Conservation (phyloP, 2,329 filamentous ascomycete genomes). For the Annulohypoxylon truncatum region DNA sequence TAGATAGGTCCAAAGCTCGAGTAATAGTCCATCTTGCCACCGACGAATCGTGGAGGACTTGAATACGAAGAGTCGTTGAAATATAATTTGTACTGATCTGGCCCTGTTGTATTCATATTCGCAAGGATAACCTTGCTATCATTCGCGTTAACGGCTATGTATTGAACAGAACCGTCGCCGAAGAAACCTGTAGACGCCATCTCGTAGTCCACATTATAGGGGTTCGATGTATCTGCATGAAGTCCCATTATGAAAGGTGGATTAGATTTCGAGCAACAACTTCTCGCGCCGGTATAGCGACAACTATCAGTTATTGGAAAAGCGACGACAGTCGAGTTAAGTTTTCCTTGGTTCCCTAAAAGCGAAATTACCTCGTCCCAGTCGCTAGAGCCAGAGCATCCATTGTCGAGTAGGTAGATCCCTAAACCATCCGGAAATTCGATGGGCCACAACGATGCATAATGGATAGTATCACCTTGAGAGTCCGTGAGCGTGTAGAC, state of each 20-base stretch:
- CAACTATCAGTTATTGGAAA: conserved; percentile 35
- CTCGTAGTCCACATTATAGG: conserved; percentile 36
- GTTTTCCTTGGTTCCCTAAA: conserved; percentile 27
- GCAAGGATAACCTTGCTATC: conserved; percentile 26
- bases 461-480: conserved; percentile 24
- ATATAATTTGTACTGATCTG: conserved; percentile 31
- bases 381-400: conserved; percentile 13
- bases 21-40: conserved; percentile 42
- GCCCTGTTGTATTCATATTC: conserved; percentile 25
- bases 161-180: conserved; percentile 32
- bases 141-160: conserved; percentile 15
- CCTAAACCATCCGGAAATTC: conserved; percentile 23
- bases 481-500: conserved; percentile 38
- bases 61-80: conserved; percentile 38
- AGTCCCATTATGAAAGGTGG: conserved; percentile 35
- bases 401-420: conserved; percentile 31
- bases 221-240: conserved; percentile 20
- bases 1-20: conserved; percentile 41
- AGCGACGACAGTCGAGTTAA: conserved; percentile 37
- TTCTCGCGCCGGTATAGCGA: conserved; percentile 26
- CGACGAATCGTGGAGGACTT: conserved; percentile 27
- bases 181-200: conserved; percentile 37
- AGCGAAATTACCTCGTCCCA: conserved; percentile 32
- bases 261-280: conserved; percentile 14
- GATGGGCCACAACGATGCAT: conserved; percentile 41